phyloP scores from a whole-genome alignment of 2,329 filamentous ascomycete genomes.

The Colletotrichum kahawae region DNA sequence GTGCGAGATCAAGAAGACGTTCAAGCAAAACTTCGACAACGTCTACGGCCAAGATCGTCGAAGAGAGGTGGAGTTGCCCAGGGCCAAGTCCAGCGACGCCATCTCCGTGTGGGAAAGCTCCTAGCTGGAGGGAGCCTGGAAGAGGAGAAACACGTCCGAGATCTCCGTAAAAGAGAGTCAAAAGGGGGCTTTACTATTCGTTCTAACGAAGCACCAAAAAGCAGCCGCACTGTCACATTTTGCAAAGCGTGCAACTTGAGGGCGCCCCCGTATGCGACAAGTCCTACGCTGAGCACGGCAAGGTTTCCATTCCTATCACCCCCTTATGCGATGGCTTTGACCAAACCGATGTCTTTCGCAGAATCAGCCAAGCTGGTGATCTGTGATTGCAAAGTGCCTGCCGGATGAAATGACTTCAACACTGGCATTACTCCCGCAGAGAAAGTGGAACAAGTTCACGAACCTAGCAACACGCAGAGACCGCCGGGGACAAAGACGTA shows the following conservation, averaged over 20 bases:
- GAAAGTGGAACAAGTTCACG: no score
- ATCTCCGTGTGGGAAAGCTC: neutral
- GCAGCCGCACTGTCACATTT: accelerated
- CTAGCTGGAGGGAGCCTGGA: neutral
- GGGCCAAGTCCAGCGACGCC: no score
- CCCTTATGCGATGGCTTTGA: accelerated
- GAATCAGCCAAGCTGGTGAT: accelerated
- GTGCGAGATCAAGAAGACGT: neutral
- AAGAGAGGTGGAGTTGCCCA: no score
- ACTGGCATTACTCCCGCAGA: no score
- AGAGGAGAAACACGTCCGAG: accelerated
- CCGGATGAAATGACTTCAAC: accelerated
- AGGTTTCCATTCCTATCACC: accelerated
- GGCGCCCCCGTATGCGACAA: accelerated
- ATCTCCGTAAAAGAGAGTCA: neutral
- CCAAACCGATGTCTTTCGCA: accelerated
- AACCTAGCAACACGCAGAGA: neutral
- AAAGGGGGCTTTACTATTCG: accelerated
- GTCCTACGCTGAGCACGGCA: neutral
- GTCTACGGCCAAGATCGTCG: no score
- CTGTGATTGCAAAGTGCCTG: neutral
- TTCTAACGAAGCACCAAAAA: accelerated
- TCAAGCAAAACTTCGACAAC: no score
- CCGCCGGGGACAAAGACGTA: neutral
- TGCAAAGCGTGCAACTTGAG: neutral